Evolutionary conservation across 2,329 filamentous ascomycete species (phyloP), one percentile per base, ranked within the genome.

Genomic region (Mycosphaerella arachidis): DNA sequence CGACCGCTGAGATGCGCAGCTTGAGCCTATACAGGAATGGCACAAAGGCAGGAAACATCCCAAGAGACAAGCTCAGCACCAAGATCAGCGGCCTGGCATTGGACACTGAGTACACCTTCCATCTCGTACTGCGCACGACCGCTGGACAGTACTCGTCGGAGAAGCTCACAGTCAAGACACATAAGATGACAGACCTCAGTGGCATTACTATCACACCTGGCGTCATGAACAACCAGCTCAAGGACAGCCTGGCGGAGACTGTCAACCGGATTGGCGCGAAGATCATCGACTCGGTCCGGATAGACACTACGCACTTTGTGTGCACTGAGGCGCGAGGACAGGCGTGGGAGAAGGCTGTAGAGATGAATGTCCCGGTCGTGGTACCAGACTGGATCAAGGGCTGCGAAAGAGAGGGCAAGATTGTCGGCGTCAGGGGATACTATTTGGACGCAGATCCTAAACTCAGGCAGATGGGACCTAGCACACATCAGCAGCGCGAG

Each of bases 241-340:
- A 86, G 72, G 91, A 96, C 66, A 86, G 83, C 63, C 82, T 99
- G 20, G 81, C 83, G 51, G 82, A 82, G 50, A 91, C 92, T 1
- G 85, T 97, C 37, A 87, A 94, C 71, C 84, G 91, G 67, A 96
- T 99, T 68, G 94, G 94, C 53, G 94, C 91, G 62, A 96, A 94
- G 80, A 81, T 97, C 65, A 89, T 91, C 59, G 93, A 97, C 68
- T 84, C 84, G 12, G 92, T 97, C 55, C 85, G 93, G 70, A 97
- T 99, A 72, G 94, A 99, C 74, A 99, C 94, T 0, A 99, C 94
- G 16, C 94, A 99, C 77, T 99, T 99, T 74, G 91, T 99, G 61
- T 97, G 93, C 64, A 96, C 91, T 9, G 94, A 99, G 74, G 92
- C 92, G 31, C 82, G 92, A 58, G 94, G 94, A 33, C 83, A 90